Evolutionary conservation across 2,329 filamentous ascomycete genomes (phyloP).

Genomic region (Penicillium freii): DNA sequence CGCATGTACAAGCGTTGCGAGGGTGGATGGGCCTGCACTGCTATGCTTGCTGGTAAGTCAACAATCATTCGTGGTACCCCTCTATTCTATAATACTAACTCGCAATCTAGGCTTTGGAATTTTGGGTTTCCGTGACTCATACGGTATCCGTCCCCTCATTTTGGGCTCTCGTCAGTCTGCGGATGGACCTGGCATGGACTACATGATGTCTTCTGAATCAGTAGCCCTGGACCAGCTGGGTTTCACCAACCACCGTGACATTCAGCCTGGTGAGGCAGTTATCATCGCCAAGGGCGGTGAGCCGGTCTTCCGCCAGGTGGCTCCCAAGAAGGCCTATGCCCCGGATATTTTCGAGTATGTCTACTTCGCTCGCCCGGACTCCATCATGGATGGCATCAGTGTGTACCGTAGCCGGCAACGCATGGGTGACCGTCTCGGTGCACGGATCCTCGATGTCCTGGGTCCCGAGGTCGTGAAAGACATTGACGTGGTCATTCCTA

Average conservation of each 20-base stretch:
- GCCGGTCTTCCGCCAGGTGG: constrained; percentile 74
- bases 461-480: constrained; percentile 68
- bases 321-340: constrained; percentile 65
- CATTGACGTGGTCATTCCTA: constrained; percentile 78
- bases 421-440: constrained; percentile 80
- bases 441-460: constrained; percentile 66
- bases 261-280: constrained; percentile 79
- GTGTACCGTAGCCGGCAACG: constrained; percentile 79
- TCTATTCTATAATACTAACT: constrained; percentile 17
- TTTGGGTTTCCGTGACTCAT: constrained; percentile 73
- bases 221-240: constrained; percentile 79
- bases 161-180: constrained; percentile 70
- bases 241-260: constrained; percentile 72
- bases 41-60: constrained; percentile 68
- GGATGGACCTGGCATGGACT: constrained; percentile 68
- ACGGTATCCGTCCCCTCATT: constrained; percentile 80
- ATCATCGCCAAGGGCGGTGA: constrained; percentile 75
- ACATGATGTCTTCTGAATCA: constrained; percentile 88
- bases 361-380: constrained; percentile 82
- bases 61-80: background rate
- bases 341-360: constrained; percentile 87
- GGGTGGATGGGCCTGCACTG: constrained; percentile 76
- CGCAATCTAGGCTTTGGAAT: constrained; percentile 63
- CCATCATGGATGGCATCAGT: constrained; percentile 81
- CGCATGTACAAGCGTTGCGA: constrained; percentile 71